Percentiles rank a stretch among this genome's conserved stretches.
phyloP scores from a whole-genome alignment of 306 rosid genomes.

The Cucurbita moschata region DNA sequence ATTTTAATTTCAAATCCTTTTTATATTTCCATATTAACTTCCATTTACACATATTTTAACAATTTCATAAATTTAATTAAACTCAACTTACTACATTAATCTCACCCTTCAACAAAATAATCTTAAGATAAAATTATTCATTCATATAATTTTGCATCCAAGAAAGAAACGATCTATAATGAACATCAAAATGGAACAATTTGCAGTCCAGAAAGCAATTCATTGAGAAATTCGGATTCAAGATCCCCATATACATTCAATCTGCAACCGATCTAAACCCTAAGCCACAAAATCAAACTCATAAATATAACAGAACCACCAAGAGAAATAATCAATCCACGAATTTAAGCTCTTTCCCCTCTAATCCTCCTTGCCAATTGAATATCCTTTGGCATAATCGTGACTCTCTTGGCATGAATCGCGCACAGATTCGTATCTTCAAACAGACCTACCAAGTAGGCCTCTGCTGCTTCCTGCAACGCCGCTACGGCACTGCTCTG shows the following conservation, averaged over 20 bases:
- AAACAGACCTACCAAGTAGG: conserved; percentile 2
- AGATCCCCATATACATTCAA: neutral
- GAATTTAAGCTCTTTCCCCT: conserved; percentile 1
- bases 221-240: neutral
- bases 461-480: conserved; percentile 7
- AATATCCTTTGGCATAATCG: conserved; percentile 4
- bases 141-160: too few species aligned
- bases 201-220: neutral
- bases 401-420: conserved; percentile 10
- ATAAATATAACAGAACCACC: neutral
- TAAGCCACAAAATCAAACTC: neutral
- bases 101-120: too few species aligned
- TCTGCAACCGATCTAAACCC: neutral
- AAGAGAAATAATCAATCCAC: neutral
- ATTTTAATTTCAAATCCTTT: too few species aligned
- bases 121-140: too few species aligned
- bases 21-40: too few species aligned
- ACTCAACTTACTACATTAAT: too few species aligned
- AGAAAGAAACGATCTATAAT: too few species aligned
- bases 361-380: conserved; percentile 8
- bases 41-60: too few species aligned
- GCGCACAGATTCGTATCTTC: conserved; percentile 11
- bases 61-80: too few species aligned
- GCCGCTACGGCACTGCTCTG: conserved; percentile 11
- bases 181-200: neutral